Conservation (phyloP, 768 basidiomycete species). For the Nidula microcarpa region DNA sequence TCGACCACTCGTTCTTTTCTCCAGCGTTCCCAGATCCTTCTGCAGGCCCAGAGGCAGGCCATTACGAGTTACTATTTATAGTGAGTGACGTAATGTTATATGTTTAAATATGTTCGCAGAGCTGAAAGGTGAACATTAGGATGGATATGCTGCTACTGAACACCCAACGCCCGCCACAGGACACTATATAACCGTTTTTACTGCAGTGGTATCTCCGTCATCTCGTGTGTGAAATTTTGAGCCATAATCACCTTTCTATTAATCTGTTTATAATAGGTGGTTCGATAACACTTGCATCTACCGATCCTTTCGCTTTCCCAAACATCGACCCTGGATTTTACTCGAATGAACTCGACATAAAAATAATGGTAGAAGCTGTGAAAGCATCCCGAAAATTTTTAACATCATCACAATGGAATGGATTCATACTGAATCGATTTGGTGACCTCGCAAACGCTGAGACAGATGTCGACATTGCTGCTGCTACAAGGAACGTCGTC, state of each 20-base stretch:
- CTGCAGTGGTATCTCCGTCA: background rate
- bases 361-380: conserved; percentile 14
- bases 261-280: conserved; percentile 13
- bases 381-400: conserved; percentile 11
- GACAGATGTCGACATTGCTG: conserved; percentile 8
- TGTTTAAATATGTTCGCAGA: background rate
- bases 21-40: background rate
- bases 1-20: background rate
- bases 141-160: background rate
- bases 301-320: conserved; percentile 36
- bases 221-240: background rate
- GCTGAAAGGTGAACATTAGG: background rate
- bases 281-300: conserved; percentile 27
- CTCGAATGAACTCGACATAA: conserved; percentile 13
- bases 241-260: background rate
- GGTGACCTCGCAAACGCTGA: background rate
- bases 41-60: background rate
- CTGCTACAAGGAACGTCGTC: conserved; percentile 2
- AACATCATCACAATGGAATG: conserved; percentile 14
- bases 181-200: background rate
- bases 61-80: background rate
- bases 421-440: background rate
- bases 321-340: conserved; percentile 43
- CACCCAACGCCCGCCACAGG: background rate
- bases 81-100: background rate